Conservation (phyloP, 148 eudicot species). For the Diospyros kaki region DNA sequence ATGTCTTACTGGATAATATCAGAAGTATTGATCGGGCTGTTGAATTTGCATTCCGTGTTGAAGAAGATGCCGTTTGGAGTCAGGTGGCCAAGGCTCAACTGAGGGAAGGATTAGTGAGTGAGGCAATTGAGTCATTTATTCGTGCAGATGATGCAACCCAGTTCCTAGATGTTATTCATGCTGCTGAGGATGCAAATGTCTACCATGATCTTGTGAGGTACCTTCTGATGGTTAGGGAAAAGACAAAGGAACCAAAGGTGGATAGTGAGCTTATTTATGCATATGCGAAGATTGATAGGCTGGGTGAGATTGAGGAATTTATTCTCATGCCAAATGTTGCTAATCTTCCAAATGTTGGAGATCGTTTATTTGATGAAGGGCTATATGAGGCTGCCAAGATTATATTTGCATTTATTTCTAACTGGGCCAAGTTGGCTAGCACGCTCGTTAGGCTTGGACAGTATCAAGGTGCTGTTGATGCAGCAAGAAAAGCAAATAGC, state of each 20-base stretch:
- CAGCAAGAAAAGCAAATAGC: conserved; percentile 94
- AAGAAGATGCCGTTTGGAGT: conserved; percentile 98
- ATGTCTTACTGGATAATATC: conserved; percentile 74
- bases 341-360: conserved; percentile 90
- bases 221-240: conserved; percentile 92
- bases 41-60: conserved; percentile 97
- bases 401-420: conserved; percentile 86
- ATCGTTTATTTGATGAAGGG: conserved; percentile 84
- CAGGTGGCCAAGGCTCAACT: conserved; percentile 94
- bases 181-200: conserved; percentile 77
- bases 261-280: conserved; percentile 97
- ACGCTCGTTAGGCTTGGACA: conserved; percentile 81
- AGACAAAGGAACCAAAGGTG: conserved; percentile 91
- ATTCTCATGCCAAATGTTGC: conserved; percentile 98
- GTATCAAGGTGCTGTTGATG: conserved; percentile 98
- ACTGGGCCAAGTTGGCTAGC: conserved; percentile 89
- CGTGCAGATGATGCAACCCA: conserved; percentile 95
- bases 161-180: conserved; percentile 81
- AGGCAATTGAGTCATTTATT: conserved; percentile 95
- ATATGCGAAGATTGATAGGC: conserved; percentile 89
- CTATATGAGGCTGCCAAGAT: conserved; percentile 92
- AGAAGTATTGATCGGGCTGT: conserved; percentile 83
- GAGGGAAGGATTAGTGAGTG: conserved; percentile 79
- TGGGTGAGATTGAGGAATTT: conserved; percentile 89
- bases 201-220: conserved; percentile 85